A percentile compares a stretch with the other conserved stretches of the same genome.
phyloP scores from a whole-genome alignment of 2,329 filamentous ascomycete species.

The Acrodontium crateriforme region DNA sequence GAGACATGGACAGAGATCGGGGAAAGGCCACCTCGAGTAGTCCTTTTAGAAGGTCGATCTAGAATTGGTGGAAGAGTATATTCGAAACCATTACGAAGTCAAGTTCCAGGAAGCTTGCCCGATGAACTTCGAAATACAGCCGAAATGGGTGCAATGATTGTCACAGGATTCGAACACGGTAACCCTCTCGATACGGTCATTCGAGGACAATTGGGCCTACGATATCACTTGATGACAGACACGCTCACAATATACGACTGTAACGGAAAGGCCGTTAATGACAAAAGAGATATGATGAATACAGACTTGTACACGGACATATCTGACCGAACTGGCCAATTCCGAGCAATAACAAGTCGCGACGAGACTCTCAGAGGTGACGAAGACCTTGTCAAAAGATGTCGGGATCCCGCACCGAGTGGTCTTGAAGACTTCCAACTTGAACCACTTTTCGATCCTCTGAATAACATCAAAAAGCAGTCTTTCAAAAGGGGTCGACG shows the following conservation, averaged over 20 bases:
- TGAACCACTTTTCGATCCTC: slow-evolving; percentile 16
- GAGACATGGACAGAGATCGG: slow-evolving; percentile 50
- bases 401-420: slow-evolving; percentile 51
- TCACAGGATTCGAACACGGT: slow-evolving; percentile 89
- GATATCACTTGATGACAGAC: slow-evolving; percentile 68
- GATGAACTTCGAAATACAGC: slow-evolving; percentile 57
- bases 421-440: slow-evolving; percentile 18
- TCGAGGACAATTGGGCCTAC: slow-evolving; percentile 74
- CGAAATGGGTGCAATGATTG: slow-evolving; percentile 96
- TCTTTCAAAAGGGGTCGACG: slow-evolving; percentile 18
- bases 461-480: slow-evolving; percentile 17
- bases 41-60: slow-evolving; percentile 75
- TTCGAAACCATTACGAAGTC: slow-evolving; percentile 56
- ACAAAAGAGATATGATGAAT: slow-evolving; percentile 63
- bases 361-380: slow-evolving; percentile 69
- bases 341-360: slow-evolving; percentile 63
- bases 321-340: slow-evolving; percentile 78
- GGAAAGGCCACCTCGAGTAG: slow-evolving; percentile 57
- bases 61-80: slow-evolving; percentile 88
- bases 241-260: slow-evolving; percentile 81
- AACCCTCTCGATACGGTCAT: slow-evolving; percentile 89
- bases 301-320: slow-evolving; percentile 93
- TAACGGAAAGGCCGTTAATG: slow-evolving; percentile 64
- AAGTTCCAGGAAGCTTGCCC: slow-evolving; percentile 40
- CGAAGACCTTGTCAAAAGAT: slow-evolving; percentile 64